Conservation (phyloP, 805 yeast genomes). For the Wickerhamiella australiensis region DNA sequence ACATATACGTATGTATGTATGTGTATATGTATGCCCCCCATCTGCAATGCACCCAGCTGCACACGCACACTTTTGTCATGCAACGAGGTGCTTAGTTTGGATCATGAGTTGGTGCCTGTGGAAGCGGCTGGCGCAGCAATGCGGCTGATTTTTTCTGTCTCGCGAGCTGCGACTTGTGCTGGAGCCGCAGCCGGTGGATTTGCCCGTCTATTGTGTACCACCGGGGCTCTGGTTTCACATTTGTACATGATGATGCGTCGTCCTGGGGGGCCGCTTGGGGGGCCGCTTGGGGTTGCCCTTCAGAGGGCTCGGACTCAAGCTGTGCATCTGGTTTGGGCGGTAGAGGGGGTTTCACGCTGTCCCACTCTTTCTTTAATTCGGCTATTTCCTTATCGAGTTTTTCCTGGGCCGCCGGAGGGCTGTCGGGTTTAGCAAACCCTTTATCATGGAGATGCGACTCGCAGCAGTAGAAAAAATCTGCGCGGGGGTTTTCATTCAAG, state of each 20-base stretch:
- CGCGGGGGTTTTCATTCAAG: conserved; percentile 33
- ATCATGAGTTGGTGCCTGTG: conserved; percentile 1
- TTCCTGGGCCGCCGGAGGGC: conserved; percentile 10
- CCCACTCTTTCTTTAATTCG: conserved; percentile 26
- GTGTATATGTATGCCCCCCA: neutral
- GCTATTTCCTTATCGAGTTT: conserved; percentile 25
- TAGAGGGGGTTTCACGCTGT: conserved; percentile 3
- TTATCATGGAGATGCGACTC: conserved; percentile 38
- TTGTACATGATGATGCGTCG: neutral
- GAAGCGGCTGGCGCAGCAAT: conserved; percentile 1
- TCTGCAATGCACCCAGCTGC: neutral
- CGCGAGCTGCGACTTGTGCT: conserved; percentile 3
- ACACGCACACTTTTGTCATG: neutral
- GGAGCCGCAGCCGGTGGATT: conserved; percentile 7
- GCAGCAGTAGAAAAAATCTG: conserved; percentile 45
- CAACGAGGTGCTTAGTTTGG: conserved; percentile 2
- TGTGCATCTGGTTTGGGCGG: conserved; percentile 15
- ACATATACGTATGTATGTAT: too few relatives aligned
- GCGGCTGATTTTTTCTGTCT: conserved; percentile 2
- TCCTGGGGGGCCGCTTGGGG: neutral
- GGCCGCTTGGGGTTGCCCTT: neutral
- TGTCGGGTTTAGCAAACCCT: conserved; percentile 35
- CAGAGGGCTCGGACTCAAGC: neutral
- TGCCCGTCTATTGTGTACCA: conserved; percentile 4
- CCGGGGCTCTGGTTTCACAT: neutral